phyloP scores from a whole-genome alignment of 306 rosid genomes.

The Canavalia ensiformis region DNA sequence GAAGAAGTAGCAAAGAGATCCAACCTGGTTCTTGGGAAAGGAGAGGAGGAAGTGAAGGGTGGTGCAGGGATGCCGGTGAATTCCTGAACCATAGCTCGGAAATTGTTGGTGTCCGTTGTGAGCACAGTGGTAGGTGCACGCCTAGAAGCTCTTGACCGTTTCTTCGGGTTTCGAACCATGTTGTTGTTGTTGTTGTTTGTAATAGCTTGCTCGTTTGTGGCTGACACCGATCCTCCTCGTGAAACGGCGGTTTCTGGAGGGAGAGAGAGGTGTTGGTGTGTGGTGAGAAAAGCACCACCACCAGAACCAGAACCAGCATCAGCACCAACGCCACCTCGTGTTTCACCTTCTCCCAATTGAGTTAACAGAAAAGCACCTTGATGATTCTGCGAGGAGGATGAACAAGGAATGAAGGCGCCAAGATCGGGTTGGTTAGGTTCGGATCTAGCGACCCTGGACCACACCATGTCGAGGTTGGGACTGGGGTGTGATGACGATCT shows the following conservation, averaged over 20 bases:
- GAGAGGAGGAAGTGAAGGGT: conserved; percentile 75
- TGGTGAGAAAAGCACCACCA: conserved; percentile 36
- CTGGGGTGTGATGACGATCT: conserved; percentile 44
- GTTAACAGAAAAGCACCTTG: conserved; percentile 43
- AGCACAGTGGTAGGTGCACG: conserved; percentile 96
- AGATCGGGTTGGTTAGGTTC: conserved; percentile 63
- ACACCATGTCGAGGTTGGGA: conserved; percentile 61
- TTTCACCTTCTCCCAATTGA: conserved; percentile 52
- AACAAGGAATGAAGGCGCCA: conserved; percentile 39
- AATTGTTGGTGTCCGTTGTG: conserved; percentile 90
- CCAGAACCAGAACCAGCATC: background rate
- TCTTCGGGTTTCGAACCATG: conserved; percentile 78
- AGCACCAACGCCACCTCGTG: conserved; percentile 17
- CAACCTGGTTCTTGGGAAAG: conserved; percentile 72
- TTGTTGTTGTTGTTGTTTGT: conserved; percentile 36
- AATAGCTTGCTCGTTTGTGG: conserved; percentile 43
- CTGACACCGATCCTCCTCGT: conserved; percentile 45
- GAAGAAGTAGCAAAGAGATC: conserved; percentile 70
- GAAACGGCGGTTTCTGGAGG: conserved; percentile 44
- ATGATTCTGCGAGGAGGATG: conserved; percentile 50
- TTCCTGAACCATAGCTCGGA: conserved; percentile 99
- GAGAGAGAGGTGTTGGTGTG: conserved; percentile 46
- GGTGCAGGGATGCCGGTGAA: conserved; percentile 97
- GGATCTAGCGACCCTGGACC: conserved; percentile 70
- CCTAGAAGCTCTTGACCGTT: conserved; percentile 89